These are phyloP conservation scores for Fusarium incarnatum DNA, from an alignment of 2,329 filamentous ascomycete species.

Conservation along the genomic window DNA sequence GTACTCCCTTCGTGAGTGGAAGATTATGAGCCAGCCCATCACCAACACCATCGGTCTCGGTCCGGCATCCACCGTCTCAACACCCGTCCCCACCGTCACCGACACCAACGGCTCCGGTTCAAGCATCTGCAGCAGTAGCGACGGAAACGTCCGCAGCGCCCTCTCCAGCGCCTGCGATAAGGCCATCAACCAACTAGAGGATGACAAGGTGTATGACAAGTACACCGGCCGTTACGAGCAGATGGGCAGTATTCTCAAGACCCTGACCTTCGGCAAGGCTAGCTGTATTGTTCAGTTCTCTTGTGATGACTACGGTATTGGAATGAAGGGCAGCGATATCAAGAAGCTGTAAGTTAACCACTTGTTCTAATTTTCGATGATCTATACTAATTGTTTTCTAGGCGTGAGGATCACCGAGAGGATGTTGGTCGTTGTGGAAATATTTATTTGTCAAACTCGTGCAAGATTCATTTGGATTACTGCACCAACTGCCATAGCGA, in stretches of 20 bases:
- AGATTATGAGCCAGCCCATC: slow-evolving; percentile 4
- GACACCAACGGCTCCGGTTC: slow-evolving; percentile 8
- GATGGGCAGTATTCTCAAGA: slow-evolving; percentile 22
- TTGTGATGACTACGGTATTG: slow-evolving; percentile 19
- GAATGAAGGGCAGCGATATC: slow-evolving; percentile 21
- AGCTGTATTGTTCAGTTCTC: slow-evolving; percentile 16
- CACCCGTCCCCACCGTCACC: not conserved
- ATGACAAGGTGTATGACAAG: slow-evolving; percentile 7
- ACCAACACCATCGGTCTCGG: slow-evolving; percentile 15
- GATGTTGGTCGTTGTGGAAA: slow-evolving; percentile 9
- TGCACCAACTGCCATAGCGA: not conserved
- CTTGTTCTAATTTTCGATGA: rapidly evolving
- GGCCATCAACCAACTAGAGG: slow-evolving; percentile 6
- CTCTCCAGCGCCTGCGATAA: not conserved
- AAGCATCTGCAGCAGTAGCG: not conserved
- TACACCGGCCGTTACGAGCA: not conserved
- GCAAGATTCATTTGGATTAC: slow-evolving; percentile 21
- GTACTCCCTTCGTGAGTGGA: slow-evolving; percentile 6
- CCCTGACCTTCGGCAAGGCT: not conserved
- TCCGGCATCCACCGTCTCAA: slow-evolving; percentile 1
- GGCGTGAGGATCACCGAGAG: not conserved
- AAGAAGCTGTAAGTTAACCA: slow-evolving; percentile 17
- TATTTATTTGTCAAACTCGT: slow-evolving; percentile 13
- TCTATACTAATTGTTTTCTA: not conserved
- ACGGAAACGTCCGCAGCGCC: slow-evolving; percentile 7